Evolutionary conservation across 2,329 filamentous ascomycete genomes (phyloP).

Genomic region (Neoscytalidium dimidiatum): DNA sequence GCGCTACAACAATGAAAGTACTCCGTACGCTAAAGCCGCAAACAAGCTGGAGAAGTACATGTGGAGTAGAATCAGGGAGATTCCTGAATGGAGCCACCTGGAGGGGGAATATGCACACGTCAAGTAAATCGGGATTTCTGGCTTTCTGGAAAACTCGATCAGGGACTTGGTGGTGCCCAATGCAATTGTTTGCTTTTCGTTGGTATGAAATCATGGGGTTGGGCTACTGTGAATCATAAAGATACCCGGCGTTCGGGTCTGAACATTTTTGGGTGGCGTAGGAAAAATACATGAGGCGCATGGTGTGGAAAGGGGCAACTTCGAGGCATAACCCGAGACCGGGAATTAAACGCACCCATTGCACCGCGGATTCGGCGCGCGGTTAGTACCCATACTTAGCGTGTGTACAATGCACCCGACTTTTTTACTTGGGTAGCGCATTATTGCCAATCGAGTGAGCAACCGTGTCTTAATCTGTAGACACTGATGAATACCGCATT

Average conservation of each 20-base stretch:
- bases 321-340: too few relatives aligned
- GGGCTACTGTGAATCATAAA: neutral
- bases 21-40: conserved; percentile 91
- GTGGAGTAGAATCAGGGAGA: conserved; percentile 88
- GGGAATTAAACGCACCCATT: too few relatives aligned
- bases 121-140: neutral
- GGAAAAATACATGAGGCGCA: neutral
- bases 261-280: neutral
- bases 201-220: neutral
- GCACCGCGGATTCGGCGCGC: too few relatives aligned
- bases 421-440: too few relatives aligned
- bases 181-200: neutral
- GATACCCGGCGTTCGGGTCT: conserved; percentile 15
- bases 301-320: too few relatives aligned
- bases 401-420: too few relatives aligned
- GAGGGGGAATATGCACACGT: conserved; percentile 26
- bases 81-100: conserved; percentile 76
- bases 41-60: conserved; percentile 93
- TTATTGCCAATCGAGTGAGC: too few relatives aligned
- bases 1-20: conserved; percentile 94
- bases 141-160: neutral
- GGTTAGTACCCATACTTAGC: too few relatives aligned
- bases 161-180: neutral
- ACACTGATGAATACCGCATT: too few relatives aligned
- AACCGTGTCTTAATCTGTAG: too few relatives aligned